Base-by-base conservation (phyloP, 2,329 filamentous ascomycete species). In the Helicocarpus griseus region DNA sequence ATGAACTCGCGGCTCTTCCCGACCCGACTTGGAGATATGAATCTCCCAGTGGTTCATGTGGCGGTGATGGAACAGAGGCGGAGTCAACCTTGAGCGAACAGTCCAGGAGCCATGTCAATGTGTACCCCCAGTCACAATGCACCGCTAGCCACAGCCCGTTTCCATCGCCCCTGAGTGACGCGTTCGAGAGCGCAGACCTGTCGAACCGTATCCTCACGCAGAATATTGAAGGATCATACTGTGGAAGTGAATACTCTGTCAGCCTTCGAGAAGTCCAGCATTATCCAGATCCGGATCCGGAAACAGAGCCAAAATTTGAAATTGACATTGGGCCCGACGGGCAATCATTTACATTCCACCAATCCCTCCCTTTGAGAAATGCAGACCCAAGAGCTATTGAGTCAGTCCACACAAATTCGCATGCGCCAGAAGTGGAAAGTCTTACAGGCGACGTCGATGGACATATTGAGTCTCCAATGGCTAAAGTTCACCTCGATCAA, bases 231-330 rank as follows among this genome's bases (percentile, higher is more conserved):
- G 52, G 50, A 5, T 57, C 56, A 28, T 53, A 50, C 21, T 55
- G 51, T 24, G 54, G 54, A 22, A 57, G 54, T 43, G 54, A 56
- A 31, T 53, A 51, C 39, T 56, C 54, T 2, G 61, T 56, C 26
- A 47, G 28, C 24, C 52, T 28, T 44, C 44, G 53, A 57, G 56
- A 61, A 21, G 41, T 60, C 22, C 59, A 61, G 38, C 56, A 54
- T 49, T 58, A 60, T 52, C 61, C 61, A 3, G 60, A 62, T 41
- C 56, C 55, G 6, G 57, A 58, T 8, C 54, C 56, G 8, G 51
- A 58, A 11, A 47, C 58, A 21, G 54, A 55, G 29, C n/a, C 38
- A 36, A 24, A 48, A 14, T 41, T 51, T n/a, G 52, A 52, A 19
- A 46, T 44, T 14, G 49, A 13, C 21, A 13, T 24, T 19, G 40